Base-by-base conservation (phyloP, 2,329 filamentous ascomycete species). In the Phyllosticta capitalensis region DNA sequence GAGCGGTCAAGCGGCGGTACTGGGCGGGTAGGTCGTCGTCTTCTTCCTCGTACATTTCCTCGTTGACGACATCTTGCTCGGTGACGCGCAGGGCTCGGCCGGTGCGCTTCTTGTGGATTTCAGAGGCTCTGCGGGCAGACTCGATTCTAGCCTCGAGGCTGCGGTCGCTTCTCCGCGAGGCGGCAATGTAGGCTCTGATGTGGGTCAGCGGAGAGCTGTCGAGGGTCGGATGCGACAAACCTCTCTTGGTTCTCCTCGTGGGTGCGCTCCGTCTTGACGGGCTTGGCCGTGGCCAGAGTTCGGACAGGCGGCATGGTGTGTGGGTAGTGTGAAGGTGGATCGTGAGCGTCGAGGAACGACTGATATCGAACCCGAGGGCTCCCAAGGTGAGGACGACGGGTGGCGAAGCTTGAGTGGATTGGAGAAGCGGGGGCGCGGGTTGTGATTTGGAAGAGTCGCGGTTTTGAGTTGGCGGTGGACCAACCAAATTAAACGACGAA, bases 41-140 rank as follows among this genome's bases (percentile, higher is more conserved):
- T 68, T 95, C 89, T 72, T 96, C 92, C 68, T 96, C 91, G 69
- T 96, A 96, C 90, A 96, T 95, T 71, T 95, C 90, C 71, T 96
- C 92, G 63, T 90, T 91, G 65, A 88, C 78, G 12, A 96, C 91
- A 74, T 94, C 91, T 67, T 94, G 83, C 72, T 92, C 88, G 24
- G 87, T 91, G 61, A 96, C 88, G 65, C 86, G 85, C 61, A 96
- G 80, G 1, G 82, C 84, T 65, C 90, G 88, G 48, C 92, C 92
- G 0, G 92, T 96, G 19, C 91, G 85, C 71, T 86, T 83, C 76
- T 91, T 90, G 79, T 96, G 92, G 45, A 96, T 90, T 67, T 90
- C 86, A n/a, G 92, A 96, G 5, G 92, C 92, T 73, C 89, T 84
- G 56, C 85, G 82, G 14, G 92, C 92, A 2, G 92, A 96, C 70